A percentile compares a stretch with the other conserved stretches of the same genome.
Conservation (phyloP, 345 rosid species). For the Nephelium lappaceum region DNA sequence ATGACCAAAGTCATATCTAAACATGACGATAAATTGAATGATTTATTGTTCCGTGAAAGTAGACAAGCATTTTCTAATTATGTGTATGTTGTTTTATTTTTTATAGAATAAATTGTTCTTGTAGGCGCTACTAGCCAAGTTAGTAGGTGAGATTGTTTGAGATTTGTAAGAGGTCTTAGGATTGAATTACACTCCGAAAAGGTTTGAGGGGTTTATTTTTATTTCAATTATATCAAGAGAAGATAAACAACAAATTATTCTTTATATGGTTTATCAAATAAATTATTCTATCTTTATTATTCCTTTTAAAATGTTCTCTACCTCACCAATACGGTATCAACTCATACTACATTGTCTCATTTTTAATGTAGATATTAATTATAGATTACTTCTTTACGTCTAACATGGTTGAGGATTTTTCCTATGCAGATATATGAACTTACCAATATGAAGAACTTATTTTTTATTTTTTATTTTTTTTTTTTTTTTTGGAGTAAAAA, state of each 20-base stretch:
- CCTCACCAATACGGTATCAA: neutral
- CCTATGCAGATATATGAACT: constrained; percentile 55
- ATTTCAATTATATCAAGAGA: neutral
- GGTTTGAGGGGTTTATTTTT: neutral
- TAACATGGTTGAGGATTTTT: constrained; percentile 65
- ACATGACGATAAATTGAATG: neutral
- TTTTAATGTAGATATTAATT: constrained; percentile 75
- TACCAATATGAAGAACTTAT: neutral
- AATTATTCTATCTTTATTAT: neutral
- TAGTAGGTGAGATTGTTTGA: neutral
- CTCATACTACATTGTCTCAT: constrained; percentile 12
- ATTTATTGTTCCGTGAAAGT: neutral
- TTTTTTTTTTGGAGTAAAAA: neutral
- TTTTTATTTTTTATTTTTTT: too few relatives aligned
- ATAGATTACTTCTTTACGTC: constrained; percentile 89
- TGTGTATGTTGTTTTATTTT: neutral
- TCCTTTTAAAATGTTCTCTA: neutral
- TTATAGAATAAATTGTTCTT: neutral
- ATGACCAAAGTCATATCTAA: neutral
- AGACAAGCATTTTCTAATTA: neutral
- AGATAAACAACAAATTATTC: neutral
- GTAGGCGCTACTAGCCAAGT: neutral
- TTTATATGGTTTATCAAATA: neutral
- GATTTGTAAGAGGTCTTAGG: neutral
- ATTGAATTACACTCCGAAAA: neutral